Conservation (phyloP, 306 rosid genomes). For the Medicago truncatula region DNA sequence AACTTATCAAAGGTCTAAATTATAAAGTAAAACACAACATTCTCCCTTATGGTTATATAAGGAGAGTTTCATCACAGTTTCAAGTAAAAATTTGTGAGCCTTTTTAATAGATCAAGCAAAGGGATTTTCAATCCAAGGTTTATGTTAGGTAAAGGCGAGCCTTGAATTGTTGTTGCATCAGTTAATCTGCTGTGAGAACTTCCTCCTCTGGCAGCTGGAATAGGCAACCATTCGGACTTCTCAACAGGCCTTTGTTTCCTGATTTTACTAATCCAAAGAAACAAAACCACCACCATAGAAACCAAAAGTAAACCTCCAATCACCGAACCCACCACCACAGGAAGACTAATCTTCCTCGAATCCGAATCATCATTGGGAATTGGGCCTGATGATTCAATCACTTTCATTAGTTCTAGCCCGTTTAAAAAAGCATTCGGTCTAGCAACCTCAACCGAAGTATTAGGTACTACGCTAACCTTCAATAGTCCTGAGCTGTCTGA, state of each 20-base stretch:
- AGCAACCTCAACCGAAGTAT: rapidly evolving
- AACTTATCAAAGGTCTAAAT: no score
- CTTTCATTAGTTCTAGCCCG: constrained; percentile 56
- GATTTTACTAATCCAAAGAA: constrained; percentile 39
- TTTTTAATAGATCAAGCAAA: constrained; percentile 50
- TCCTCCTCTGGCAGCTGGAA: constrained; percentile 30
- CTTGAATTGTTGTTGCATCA: constrained; percentile 35
- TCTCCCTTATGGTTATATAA: no score
- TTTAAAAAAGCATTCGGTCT: constrained; percentile 33
- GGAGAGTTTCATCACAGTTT: no score
- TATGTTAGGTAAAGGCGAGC: constrained; percentile 44
- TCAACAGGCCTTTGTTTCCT: constrained; percentile 29
- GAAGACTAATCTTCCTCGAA: neutral
- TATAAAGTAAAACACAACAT: no score
- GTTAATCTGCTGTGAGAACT: constrained; percentile 47
- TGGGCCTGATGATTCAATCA: neutral
- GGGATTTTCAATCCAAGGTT: constrained; percentile 50
- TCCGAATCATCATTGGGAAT: rapidly evolving
- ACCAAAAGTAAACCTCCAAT: constrained; percentile 38
- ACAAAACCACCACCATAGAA: neutral
- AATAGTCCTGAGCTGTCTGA: constrained; percentile 47
- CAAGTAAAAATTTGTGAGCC: no score
- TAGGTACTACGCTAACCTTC: constrained; percentile 10
- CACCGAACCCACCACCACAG: constrained; percentile 36
- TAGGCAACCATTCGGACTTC: constrained; percentile 37